These are phyloP conservation scores for Tetrapisispora namnaoensis DNA, from an alignment of 805 yeast genomes.

Conservation along the genomic window DNA sequence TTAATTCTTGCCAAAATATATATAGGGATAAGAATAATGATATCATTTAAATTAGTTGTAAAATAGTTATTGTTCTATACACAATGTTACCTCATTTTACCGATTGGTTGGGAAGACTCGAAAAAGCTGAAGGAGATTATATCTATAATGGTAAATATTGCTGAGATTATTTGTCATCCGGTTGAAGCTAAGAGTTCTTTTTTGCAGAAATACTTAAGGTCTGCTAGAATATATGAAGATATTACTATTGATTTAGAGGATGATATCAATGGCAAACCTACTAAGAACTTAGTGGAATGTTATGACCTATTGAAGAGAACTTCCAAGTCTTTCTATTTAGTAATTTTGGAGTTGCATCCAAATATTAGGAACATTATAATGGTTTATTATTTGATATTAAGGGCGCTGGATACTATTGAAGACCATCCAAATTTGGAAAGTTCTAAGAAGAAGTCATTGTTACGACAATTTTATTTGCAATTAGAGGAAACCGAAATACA, in stretches of 20 bases:
- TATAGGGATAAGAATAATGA: too few species aligned
- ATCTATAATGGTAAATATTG: conserved; percentile 45
- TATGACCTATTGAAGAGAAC: conserved; percentile 57
- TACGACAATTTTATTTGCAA: conserved; percentile 57
- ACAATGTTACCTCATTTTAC: too few species aligned
- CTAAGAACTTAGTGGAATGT: conserved; percentile 33
- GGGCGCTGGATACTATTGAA: conserved; percentile 93
- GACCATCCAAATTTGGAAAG: conserved; percentile 87
- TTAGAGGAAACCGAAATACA: conserved; percentile 56
- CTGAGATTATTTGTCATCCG: conserved; percentile 59
- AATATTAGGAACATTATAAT: conserved; percentile 72
- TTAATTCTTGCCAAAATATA: too few species aligned
- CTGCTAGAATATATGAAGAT: conserved; percentile 30
- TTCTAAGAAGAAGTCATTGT: conserved; percentile 58
- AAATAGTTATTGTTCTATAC: too few species aligned
- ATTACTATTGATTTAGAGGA: conserved; percentile 30
- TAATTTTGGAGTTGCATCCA: conserved; percentile 82
- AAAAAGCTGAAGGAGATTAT: too few species aligned
- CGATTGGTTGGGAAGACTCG: too few species aligned
- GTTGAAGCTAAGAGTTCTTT: conserved; percentile 57
- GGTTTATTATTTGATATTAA: conserved; percentile 74
- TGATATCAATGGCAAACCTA: conserved; percentile 31
- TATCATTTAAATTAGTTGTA: too few species aligned
- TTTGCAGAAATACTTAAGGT: conserved; percentile 47
- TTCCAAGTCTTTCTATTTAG: conserved; percentile 91